Evolutionary conservation across 2,329 filamentous ascomycete genomes (phyloP), one percentile per base, ranked within the genome.

Genomic region (Neofusicoccum sp.): DNA sequence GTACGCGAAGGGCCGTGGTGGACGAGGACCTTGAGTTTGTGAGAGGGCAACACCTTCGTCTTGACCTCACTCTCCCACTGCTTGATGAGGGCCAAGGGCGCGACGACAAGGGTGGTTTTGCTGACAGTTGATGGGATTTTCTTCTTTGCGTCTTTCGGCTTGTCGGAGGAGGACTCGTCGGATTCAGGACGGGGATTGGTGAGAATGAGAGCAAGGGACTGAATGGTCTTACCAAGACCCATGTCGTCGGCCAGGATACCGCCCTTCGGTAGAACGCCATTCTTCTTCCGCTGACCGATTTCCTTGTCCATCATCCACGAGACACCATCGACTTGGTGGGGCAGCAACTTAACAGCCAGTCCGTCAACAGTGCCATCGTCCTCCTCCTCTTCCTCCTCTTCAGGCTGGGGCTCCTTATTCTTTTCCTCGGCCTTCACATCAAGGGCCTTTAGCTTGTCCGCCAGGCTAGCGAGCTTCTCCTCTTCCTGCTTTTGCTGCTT

Each of bases 221-320:
- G 95, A 12, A 99, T 84, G 0, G 95, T 99, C 80, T 99, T 99
- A 62, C 95, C 95, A 12, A 98, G 80, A 66, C 93, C 93, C 93
- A 98, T 96, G 66, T 99, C 95, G 69, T 99, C 95, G 16, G 95
- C 95, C 36, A 99, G 83, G 64, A 99, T 96, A 16, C 95, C 95
- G 36, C 95, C 95, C 68, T 96, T 95, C 31, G 93, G 92, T 8
- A 96, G 84, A 1, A 86, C 81, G 3, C 84, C 85, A 62, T 90
- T 90, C 67, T 88, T 89, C 78, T 95, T 96, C 63, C 90, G 86
- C 16, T 87, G 86, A 2, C 93, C 93, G 9, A 91, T 87, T 76
- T 99, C 95, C 69, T 96, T 91, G 62, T 93, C 90, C 60, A 85
- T 88, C 91, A 99, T 96, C 93, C 95, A 99, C 61, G 88, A 86